Percentiles rank a stretch among this genome's conserved stretches.
Conservation (phyloP, 805 yeast genomes). For the Suhomyces xylopsoci region DNA sequence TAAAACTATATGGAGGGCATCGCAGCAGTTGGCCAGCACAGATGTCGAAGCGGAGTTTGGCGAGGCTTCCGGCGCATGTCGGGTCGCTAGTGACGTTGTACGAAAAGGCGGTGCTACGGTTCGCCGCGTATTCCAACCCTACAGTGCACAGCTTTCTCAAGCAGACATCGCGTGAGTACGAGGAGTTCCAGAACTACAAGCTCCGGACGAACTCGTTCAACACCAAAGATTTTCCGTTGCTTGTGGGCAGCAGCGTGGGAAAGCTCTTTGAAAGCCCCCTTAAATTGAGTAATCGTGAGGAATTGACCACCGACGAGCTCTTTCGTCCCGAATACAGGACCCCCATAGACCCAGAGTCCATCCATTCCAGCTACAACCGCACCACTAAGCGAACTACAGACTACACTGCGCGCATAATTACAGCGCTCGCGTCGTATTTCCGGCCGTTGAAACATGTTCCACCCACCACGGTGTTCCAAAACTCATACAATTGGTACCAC, state of each 20-base stretch:
- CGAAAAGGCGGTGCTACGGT: slow-evolving; percentile 14
- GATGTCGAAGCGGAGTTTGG: slow-evolving; percentile 18
- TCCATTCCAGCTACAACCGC: slow-evolving; percentile 7
- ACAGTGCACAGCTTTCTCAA: slow-evolving; percentile 14
- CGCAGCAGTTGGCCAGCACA: background rate
- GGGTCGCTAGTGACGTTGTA: slow-evolving; percentile 17
- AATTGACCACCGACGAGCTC: slow-evolving; percentile 3
- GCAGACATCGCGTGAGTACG: slow-evolving; percentile 17
- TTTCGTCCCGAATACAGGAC: background rate
- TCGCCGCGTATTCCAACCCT: slow-evolving; percentile 8
- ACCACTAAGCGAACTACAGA: slow-evolving; percentile 19
- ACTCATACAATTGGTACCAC: slow-evolving; percentile 29
- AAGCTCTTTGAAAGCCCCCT: slow-evolving; percentile 19
- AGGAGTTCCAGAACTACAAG: slow-evolving; percentile 19
- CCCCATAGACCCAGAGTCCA: slow-evolving; percentile 2
- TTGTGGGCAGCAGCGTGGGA: slow-evolving; percentile 15
- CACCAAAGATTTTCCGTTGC: slow-evolving; percentile 21
- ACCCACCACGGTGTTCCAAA: slow-evolving; percentile 6
- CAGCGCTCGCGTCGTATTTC: slow-evolving; percentile 25
- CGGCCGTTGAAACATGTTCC: slow-evolving; percentile 17
- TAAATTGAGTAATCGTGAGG: slow-evolving; percentile 13
- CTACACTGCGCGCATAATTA: slow-evolving; percentile 23
- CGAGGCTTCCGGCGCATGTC: slow-evolving; percentile 21
- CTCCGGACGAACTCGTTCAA: slow-evolving; percentile 10
- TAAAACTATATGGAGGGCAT: background rate